Evolutionary conservation across 225 moss, liverwort and hornwort genomes (phyloP), one percentile per base, ranked within the genome.

Genomic region (Pseudoscleropodium purum): DNA sequence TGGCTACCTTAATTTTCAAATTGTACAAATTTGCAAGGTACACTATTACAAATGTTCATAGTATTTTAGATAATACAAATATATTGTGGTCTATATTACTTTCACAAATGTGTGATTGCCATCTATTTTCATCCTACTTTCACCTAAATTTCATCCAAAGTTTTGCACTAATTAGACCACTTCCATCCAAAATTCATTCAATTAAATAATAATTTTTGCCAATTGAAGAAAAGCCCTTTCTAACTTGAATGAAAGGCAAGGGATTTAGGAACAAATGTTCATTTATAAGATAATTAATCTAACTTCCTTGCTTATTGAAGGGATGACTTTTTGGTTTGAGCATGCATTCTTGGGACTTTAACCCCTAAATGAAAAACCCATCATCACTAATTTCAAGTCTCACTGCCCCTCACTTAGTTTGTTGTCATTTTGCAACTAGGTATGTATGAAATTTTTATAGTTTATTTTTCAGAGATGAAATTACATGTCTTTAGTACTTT

Each of bases 291-390:
- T 51, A 51, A 2, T 7, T 12, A 16, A 19, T 5, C 13, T 21
- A 51, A 21, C 13, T 7, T 76, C 21, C 0, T 33, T 76, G 13
- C 2, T 49, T 5, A 13, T 11, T 47, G 19, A 33, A 33, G 13
- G 6, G 33, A 20, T 12, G 49, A 33, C 9, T 31, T 45, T 33
- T 47, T 30, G 6, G 13, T 47, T 47, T 30, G 31, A 31, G 47
- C 3, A 0, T 3, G 0, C 18, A 47, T 19, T 51, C 0, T 51
- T 2, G 8, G 1, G 12, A 11, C 3, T 30, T 19, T 30, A 49
- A n/a, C n/a, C n/a, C n/a, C n/a, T n/a, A n/a, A n/a, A n/a, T n/a
- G n/a, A n/a, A n/a, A n/a, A n/a, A n/a, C n/a, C n/a, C n/a, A n/a
- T n/a, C n/a, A n/a, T n/a, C n/a, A n/a, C n/a, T n/a, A n/a, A n/a